These are phyloP conservation scores for Aureobasidium uvarum DNA, from an alignment of 2,329 filamentous ascomycete species.

Conservation along the genomic window DNA sequence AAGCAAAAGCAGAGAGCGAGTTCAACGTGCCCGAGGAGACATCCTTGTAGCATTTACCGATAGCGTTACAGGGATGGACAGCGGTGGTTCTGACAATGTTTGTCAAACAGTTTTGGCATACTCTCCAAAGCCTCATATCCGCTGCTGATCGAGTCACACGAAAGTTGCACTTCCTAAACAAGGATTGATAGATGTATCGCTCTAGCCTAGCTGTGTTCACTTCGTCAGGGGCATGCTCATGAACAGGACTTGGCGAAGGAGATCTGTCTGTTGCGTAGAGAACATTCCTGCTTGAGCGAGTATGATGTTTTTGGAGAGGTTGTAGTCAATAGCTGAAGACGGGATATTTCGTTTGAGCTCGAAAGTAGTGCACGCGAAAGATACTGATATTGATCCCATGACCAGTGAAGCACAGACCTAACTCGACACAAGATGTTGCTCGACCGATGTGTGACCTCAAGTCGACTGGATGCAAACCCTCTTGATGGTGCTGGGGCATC, in stretches of 20 bases:
- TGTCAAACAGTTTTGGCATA: too few relatives aligned
- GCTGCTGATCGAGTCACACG: too few relatives aligned
- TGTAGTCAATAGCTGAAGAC: neutral
- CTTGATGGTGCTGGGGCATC: neutral
- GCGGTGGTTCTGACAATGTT: too few relatives aligned
- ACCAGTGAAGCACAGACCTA: neutral
- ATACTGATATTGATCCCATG: neutral
- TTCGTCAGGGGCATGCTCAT: too few relatives aligned
- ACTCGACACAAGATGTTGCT: neutral
- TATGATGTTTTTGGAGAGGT: neutral
- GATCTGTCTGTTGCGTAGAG: neutral
- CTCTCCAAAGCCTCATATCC: too few relatives aligned
- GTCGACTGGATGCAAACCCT: neutral
- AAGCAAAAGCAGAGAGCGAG: too few relatives aligned
- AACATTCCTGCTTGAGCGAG: neutral
- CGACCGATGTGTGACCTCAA: neutral
- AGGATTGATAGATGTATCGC: too few relatives aligned
- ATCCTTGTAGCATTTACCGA: too few relatives aligned
- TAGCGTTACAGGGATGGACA: too few relatives aligned
- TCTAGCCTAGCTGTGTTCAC: too few relatives aligned
- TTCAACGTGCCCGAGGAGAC: too few relatives aligned
- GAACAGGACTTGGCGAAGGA: neutral
- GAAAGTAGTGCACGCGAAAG: neutral
- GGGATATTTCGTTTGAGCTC: neutral
- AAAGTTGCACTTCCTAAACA: too few relatives aligned